Conservation (phyloP, 495 filamentous ascomycete genomes). For the Penicillium paradoxum region DNA sequence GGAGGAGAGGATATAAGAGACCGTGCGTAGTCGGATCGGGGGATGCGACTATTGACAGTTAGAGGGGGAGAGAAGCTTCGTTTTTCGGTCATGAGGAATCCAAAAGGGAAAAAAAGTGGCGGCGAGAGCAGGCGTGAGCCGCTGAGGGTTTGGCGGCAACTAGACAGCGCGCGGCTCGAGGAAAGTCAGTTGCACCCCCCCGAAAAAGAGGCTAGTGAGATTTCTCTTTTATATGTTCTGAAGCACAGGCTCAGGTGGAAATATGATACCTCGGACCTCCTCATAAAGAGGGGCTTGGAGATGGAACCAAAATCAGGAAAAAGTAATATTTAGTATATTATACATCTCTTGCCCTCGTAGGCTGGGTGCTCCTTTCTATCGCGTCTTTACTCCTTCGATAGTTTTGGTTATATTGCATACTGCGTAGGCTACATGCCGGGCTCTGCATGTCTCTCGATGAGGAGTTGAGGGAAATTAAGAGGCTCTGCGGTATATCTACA, state of each 20-base stretch:
- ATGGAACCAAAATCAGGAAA: not conserved
- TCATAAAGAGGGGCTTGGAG: slow-evolving; percentile 3
- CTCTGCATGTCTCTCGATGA: slow-evolving; percentile 1
- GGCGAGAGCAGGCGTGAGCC: slow-evolving; percentile 10
- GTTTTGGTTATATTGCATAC: not conserved
- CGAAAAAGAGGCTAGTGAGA: slow-evolving; percentile 9
- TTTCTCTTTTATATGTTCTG: slow-evolving; percentile 11
- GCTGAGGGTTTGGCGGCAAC: slow-evolving; percentile 17
- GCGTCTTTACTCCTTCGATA: not conserved
- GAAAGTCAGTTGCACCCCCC: slow-evolving; percentile 18
- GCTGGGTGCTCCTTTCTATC: not conserved
- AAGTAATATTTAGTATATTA: slow-evolving; percentile 1
- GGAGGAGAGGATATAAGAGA: slow-evolving; percentile 3
- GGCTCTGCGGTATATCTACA: not conserved
- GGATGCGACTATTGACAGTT: slow-evolving; percentile 2
- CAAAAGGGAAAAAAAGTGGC: slow-evolving; percentile 3
- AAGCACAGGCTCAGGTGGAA: slow-evolving; percentile 14
- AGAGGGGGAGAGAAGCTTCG: not conserved
- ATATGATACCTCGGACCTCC: slow-evolving; percentile 21
- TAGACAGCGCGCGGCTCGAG: slow-evolving; percentile 22
- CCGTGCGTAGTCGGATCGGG: not conserved
- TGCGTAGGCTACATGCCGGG: not conserved
- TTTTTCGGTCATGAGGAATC: slow-evolving; percentile 1
- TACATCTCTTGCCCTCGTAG: not conserved
- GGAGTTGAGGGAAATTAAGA: not conserved